Conservation (phyloP, 1,284 basidiomycete genomes). For the Porogramme epimiltina region DNA sequence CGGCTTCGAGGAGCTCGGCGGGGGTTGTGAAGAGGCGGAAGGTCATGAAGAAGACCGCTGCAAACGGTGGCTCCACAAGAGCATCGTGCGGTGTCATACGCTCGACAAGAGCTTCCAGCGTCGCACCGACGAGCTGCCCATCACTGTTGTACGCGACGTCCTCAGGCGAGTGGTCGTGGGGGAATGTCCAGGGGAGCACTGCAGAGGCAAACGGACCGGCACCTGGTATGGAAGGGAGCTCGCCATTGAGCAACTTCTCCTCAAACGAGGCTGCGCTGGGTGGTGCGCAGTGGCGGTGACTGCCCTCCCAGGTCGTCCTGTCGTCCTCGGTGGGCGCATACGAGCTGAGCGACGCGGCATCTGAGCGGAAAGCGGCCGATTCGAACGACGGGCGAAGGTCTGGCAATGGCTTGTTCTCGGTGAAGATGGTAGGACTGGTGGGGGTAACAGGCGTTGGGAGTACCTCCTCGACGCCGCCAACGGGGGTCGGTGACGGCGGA, state of each 20-base stretch:
- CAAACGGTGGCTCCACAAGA: conserved; percentile 83
- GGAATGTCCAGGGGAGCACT: conserved; percentile 56
- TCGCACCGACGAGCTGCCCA: conserved; percentile 89
- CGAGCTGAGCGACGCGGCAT: conserved; percentile 52
- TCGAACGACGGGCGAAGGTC: conserved; percentile 17
- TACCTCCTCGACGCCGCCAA: neutral
- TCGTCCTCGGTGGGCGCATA: conserved; percentile 52
- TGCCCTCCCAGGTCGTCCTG: conserved; percentile 58
- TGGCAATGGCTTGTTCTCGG: conserved; percentile 31
- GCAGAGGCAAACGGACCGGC: conserved; percentile 34
- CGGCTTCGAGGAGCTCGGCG: conserved; percentile 69
- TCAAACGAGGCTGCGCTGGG: conserved; percentile 39
- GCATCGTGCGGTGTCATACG: conserved; percentile 96
- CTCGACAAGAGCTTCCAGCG: conserved; percentile 86
- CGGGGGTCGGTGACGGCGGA: conserved; percentile 4
- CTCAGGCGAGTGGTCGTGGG: conserved; percentile 72
- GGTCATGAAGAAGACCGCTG: conserved; percentile 91
- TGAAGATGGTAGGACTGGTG: neutral
- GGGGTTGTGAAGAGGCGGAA: conserved; percentile 94
- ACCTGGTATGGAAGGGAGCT: conserved; percentile 49
- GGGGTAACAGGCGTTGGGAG: neutral
- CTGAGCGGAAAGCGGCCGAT: conserved; percentile 35
- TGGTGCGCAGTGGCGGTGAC: conserved; percentile 30
- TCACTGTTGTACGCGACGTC: conserved; percentile 93
- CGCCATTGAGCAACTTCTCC: conserved; percentile 57